phyloP scores from a whole-genome alignment of 768 basidiomycete genomes.

The Auriscalpium orientale region DNA sequence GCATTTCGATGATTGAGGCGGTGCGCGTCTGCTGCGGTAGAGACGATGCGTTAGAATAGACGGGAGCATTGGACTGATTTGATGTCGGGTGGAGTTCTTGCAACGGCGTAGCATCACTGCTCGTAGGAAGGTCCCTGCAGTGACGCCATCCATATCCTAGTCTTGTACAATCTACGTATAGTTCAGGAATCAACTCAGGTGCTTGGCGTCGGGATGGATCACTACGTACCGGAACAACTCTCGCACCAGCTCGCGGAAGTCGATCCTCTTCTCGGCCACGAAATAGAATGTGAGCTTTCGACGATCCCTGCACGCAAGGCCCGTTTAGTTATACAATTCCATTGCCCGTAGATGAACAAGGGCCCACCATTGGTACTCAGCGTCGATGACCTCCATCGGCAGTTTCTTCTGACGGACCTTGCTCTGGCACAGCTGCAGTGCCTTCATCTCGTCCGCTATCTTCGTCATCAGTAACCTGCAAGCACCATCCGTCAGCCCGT shows the following conservation, averaged over 20 bases:
- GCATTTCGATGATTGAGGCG: too few relatives aligned
- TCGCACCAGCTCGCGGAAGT: constrained; percentile 92
- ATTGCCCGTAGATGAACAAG: background rate
- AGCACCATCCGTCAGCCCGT: constrained; percentile 1
- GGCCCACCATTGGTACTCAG: constrained; percentile 90
- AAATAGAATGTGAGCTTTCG: constrained; percentile 99
- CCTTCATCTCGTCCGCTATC: constrained; percentile 86
- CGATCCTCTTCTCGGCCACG: constrained; percentile 89
- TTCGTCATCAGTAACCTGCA: constrained; percentile 70
- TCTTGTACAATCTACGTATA: constrained; percentile 79
- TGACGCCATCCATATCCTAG: constrained; percentile 93
- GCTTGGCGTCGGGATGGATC: background rate
- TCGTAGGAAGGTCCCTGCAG: constrained; percentile 47
- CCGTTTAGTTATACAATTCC: background rate
- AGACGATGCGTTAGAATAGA: too few relatives aligned
- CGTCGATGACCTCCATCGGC: constrained; percentile 98
- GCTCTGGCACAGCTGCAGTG: constrained; percentile 81
- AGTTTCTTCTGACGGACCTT: constrained; percentile 92
- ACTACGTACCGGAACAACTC: constrained; percentile 77
- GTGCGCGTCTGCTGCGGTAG: too few relatives aligned
- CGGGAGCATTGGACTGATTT: too few relatives aligned
- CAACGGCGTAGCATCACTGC: constrained; percentile 25
- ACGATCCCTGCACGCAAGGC: constrained; percentile 62
- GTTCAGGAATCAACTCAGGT: background rate
- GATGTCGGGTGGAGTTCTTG: background rate